Evolutionary conservation across 306 rosid genomes (phyloP).

Genomic region (Gillenia trifoliata): DNA sequence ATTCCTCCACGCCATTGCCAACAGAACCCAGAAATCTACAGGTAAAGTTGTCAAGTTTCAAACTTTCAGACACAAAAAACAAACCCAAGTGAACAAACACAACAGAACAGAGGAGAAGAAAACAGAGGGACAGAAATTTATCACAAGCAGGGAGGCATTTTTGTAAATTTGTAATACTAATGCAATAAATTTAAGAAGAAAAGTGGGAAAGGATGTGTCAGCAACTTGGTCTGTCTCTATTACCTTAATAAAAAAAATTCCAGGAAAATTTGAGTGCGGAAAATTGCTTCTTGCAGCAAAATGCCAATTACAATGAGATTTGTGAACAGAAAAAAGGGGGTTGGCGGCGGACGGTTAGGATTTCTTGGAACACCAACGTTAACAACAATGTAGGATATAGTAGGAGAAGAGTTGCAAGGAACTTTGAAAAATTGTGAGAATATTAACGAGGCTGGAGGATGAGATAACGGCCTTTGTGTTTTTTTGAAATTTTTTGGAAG

Average conservation of each 20-base stretch:
- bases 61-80: background rate
- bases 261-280: background rate
- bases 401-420: background rate
- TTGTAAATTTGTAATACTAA: too few species aligned
- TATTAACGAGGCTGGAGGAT: background rate
- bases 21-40: background rate
- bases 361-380: background rate
- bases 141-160: constrained; percentile 17
- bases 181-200: too few species aligned
- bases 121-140: constrained; percentile 4
- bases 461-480: background rate
- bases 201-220: constrained; percentile 5
- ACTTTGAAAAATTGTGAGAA: background rate
- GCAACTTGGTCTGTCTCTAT: constrained; percentile 8
- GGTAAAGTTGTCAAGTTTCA: background rate
- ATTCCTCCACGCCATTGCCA: constrained; percentile 32
- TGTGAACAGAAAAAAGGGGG: background rate
- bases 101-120: background rate
- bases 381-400: background rate
- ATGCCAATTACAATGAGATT: background rate
- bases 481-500: background rate
- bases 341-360: constrained; percentile 12
- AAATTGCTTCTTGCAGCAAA: background rate
- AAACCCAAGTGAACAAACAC: background rate
- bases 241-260: constrained; percentile 4